Evolutionary conservation across 1,284 basidiomycete genomes (phyloP), one percentile per base, ranked within the genome.

Genomic region (Irpex sp.): DNA sequence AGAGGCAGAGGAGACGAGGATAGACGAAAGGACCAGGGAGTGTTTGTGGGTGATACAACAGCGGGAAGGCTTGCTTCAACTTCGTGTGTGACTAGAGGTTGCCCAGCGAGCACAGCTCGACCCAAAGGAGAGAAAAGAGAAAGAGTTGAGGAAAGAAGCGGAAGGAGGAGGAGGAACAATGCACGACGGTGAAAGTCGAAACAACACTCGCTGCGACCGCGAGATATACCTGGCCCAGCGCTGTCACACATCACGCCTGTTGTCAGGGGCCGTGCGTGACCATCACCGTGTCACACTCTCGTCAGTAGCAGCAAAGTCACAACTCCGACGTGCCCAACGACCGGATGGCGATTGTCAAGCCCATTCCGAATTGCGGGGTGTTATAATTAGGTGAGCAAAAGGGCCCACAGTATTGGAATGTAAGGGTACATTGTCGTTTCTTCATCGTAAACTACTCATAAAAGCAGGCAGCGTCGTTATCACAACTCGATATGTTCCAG

Each of bases 51-150:
- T 60, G 65, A 61, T 58, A 68, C 68, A 70, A 68, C 68, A 62
- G 69, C 65, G 64, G 62, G 70, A 71, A 72, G 66, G 68, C 67
- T 67, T 63, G 68, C 68, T 70, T 67, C 68, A 51, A 51, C 49
- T 51, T 17, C 70, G 65, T 64, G 60, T 57, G 9, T 51, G 57
- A 63, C 63, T 68, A 68, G 69, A 67, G 68, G 64, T 65, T 69
- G 70, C 68, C 73, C 73, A 75, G 76, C 75, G 83, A 85, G 83
- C 83, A 71, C 84, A 83, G 84, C 83, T 84, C 81, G 75, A 76
- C 72, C 74, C 72, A 74, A 61, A 62, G 63, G 59, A 60, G 58
- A 60, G 61, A 58, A 51, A 64, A 66, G 67, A 68, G 64, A 65
- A 43, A 43, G 15, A 43, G 39, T 43, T 26, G 26, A 26, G 39